phyloP scores from a whole-genome alignment of 495 filamentous ascomycete genomes.

The Geoglossum glabrum region DNA sequence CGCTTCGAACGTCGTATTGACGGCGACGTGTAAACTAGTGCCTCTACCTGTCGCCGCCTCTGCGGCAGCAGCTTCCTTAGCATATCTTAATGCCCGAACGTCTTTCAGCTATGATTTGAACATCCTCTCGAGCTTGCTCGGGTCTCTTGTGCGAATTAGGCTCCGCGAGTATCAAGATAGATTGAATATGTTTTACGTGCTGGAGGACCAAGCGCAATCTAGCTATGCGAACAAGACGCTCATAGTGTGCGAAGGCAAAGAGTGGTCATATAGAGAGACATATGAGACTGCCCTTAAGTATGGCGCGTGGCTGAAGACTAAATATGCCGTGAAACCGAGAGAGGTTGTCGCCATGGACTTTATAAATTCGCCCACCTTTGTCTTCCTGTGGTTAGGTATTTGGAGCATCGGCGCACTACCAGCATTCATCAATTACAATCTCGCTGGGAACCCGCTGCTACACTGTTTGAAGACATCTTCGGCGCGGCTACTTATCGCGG shows the following conservation, averaged over 20 bases:
- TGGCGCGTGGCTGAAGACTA: slow-evolving; percentile 60
- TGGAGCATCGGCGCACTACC: slow-evolving; percentile 80
- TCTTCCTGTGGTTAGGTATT: slow-evolving; percentile 68
- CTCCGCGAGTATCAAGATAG: slow-evolving; percentile 33
- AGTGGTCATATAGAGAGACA: slow-evolving; percentile 63
- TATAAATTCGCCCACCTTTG: slow-evolving; percentile 63
- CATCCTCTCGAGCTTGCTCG: slow-evolving; percentile 30
- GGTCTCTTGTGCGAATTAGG: slow-evolving; percentile 20
- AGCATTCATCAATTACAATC: slow-evolving; percentile 91
- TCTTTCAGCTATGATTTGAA: slow-evolving; percentile 43
- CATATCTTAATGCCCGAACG: slow-evolving; percentile 64
- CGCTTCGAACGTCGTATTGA: neutral
- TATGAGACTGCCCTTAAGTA: slow-evolving; percentile 61
- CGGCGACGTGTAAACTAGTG: neutral
- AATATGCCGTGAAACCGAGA: slow-evolving; percentile 43
- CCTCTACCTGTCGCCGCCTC: slow-evolving; percentile 32
- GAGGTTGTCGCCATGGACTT: slow-evolving; percentile 83
- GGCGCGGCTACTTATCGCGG: slow-evolving; percentile 51
- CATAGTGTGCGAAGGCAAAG: slow-evolving; percentile 52
- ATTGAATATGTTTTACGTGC: slow-evolving; percentile 56
- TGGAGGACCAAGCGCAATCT: slow-evolving; percentile 50
- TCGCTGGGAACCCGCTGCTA: slow-evolving; percentile 50
- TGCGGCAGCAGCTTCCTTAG: slow-evolving; percentile 43
- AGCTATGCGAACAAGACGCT: slow-evolving; percentile 29
- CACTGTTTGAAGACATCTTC: slow-evolving; percentile 62